These are phyloP conservation scores for Peterozyma toletana DNA, from an alignment of 805 yeast genomes.

Conservation along the genomic window DNA sequence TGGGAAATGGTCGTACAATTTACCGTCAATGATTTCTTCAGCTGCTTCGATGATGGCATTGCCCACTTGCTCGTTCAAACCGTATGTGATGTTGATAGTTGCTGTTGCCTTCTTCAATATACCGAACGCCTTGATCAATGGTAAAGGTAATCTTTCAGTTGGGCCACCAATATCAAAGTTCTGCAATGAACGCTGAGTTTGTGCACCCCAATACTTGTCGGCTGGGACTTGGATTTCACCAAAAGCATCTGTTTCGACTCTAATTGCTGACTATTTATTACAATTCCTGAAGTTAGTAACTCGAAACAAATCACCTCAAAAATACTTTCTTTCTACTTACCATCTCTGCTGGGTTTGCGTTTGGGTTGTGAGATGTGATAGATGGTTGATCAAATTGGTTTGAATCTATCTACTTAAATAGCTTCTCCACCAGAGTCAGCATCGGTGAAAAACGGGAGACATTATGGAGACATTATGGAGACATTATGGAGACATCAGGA, in stretches of 20 bases:
- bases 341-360: too few relatives aligned
- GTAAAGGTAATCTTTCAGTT: conserved; percentile 84
- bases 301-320: background rate
- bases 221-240: conserved; percentile 91
- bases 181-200: conserved; percentile 86
- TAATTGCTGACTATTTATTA: conserved; percentile 14
- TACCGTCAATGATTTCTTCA: conserved; percentile 87
- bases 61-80: conserved; percentile 80
- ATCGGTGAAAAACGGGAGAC: too few relatives aligned
- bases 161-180: conserved; percentile 95
- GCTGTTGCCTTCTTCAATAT: conserved; percentile 92
- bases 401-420: too few relatives aligned
- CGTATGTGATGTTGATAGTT: conserved; percentile 74
- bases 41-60: conserved; percentile 88
- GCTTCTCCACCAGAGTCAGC: too few relatives aligned
- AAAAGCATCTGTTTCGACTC: conserved; percentile 92
- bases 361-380: too few relatives aligned
- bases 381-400: too few relatives aligned
- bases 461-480: too few relatives aligned
- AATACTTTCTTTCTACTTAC: too few relatives aligned
- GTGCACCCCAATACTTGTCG: conserved; percentile 95
- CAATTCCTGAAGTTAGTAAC: background rate
- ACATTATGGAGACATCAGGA: too few relatives aligned
- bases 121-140: conserved; percentile 88
- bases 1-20: conserved; percentile 90